Evolutionary conservation across 352 stramenopile genomes (phyloP).

Genomic region (Lagenidium giganteum): DNA sequence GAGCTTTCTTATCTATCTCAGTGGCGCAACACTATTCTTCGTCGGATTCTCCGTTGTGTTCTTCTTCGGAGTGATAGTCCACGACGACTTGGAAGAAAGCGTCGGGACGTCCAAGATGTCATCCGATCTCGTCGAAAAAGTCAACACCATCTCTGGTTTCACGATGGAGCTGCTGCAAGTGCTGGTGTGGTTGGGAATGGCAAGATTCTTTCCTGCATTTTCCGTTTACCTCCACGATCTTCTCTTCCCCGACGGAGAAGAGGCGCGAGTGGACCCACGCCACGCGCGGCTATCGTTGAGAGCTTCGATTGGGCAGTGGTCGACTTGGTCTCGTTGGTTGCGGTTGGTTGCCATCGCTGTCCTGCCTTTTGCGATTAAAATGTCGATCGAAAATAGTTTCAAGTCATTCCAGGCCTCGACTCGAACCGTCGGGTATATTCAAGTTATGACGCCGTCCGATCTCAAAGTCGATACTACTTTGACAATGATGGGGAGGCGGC

Average conservation of each 20-base stretch:
- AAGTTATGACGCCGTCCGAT: conserved; percentile 33
- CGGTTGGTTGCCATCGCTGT: conserved; percentile 20
- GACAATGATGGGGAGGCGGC: too few species aligned
- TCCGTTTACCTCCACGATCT: conserved; percentile 44
- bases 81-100: conserved; percentile 33
- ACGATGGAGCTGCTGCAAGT: conserved; percentile 38
- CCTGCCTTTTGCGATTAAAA: conserved; percentile 30
- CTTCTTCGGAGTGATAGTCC: conserved; percentile 20
- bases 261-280: too few species aligned
- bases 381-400: conserved; percentile 42
- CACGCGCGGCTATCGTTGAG: too few species aligned
- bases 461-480: conserved; percentile 33
- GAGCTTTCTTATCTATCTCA: too few species aligned
- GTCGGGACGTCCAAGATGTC: conserved; percentile 25
- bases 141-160: conserved; percentile 42
- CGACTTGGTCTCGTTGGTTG: background rate
- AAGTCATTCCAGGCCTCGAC: conserved; percentile 38
- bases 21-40: conserved; percentile 19
- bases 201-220: conserved; percentile 30
- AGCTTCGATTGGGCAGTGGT: too few species aligned
- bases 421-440: conserved; percentile 37
- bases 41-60: conserved; percentile 30
- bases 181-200: conserved; percentile 25
- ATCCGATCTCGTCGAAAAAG: conserved; percentile 25
- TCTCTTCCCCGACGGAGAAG: conserved; percentile 36